Conservation (phyloP, 1,139 yeast species). For the Blastobotrys capitulatus region DNA sequence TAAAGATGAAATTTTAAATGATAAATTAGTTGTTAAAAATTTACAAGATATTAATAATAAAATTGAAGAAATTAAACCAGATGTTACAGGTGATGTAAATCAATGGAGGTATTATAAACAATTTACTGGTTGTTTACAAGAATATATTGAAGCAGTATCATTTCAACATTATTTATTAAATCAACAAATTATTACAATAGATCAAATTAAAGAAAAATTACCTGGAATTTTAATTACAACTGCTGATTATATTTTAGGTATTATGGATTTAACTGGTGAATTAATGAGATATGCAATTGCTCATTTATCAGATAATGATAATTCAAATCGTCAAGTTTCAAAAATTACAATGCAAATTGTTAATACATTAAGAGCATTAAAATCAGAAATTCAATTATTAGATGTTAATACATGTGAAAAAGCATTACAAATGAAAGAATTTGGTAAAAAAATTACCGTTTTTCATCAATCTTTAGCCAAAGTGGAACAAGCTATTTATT, state of each 20-base stretch:
- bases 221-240: constrained; percentile 15
- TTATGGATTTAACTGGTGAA: constrained; percentile 43
- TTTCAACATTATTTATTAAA: constrained; percentile 33
- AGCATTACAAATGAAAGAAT: constrained; percentile 15
- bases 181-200: constrained; percentile 15
- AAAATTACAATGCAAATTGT: constrained; percentile 16
- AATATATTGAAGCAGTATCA: constrained; percentile 39
- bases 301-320: constrained; percentile 13
- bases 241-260: constrained; percentile 38
- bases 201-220: constrained; percentile 13
- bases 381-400: constrained; percentile 8
- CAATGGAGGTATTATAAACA: constrained; percentile 20
- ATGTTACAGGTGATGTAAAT: constrained; percentile 16
- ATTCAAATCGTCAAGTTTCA: constrained; percentile 12
- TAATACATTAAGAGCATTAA: constrained; percentile 16
- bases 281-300: constrained; percentile 38
- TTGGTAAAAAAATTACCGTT: constrained; percentile 20
- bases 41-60: constrained; percentile 9
- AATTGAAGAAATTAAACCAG: constrained; percentile 15
- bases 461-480: constrained; percentile 22
- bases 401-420: constrained; percentile 6
- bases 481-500: constrained; percentile 23
- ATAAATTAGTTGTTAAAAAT: constrained; percentile 11
- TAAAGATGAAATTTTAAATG: background rate
- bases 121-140: constrained; percentile 31